Percentiles rank a stretch among this genome's conserved stretches.
Evolutionary conservation across 208 protist genomes (phyloP).

Genomic region (Trypanosoma grayi): DNA sequence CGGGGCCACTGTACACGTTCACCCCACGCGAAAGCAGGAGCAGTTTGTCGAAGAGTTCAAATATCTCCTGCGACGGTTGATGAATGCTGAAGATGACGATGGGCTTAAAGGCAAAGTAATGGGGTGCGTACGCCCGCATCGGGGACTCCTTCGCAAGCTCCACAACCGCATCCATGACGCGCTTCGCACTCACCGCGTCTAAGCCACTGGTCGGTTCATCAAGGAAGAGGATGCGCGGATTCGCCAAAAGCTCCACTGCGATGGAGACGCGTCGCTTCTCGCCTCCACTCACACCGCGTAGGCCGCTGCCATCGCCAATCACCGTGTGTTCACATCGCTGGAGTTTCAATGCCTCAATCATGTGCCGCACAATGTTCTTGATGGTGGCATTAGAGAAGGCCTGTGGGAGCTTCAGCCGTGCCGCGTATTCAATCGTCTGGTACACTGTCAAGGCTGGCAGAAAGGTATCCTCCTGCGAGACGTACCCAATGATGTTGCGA

Average conservation of each 20-base stretch:
- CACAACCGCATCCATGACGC: slow-evolving; percentile 79
- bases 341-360: slow-evolving; percentile 69
- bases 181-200: slow-evolving; percentile 79
- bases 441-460: slow-evolving; percentile 82
- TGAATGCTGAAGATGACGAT: slow-evolving; percentile 93
- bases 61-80: slow-evolving; percentile 90
- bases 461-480: slow-evolving; percentile 92
- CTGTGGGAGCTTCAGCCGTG: slow-evolving; percentile 84
- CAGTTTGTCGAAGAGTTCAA: slow-evolving; percentile 84
- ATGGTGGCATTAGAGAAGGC: slow-evolving; percentile 74
- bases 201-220: slow-evolving; percentile 92
- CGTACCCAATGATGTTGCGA: slow-evolving; percentile 88
- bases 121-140: slow-evolving; percentile 72
- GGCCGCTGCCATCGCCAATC: slow-evolving; percentile 60
- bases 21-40: slow-evolving; percentile 81
- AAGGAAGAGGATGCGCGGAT: slow-evolving; percentile 90
- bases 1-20: slow-evolving; percentile 85
- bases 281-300: slow-evolving; percentile 89
- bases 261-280: slow-evolving; percentile 91
- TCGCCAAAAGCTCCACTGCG: slow-evolving; percentile 89
- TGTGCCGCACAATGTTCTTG: slow-evolving; percentile 51
- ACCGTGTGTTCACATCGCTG: slow-evolving; percentile 76
- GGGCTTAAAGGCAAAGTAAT: slow-evolving; percentile 86
- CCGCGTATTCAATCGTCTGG: slow-evolving; percentile 88
- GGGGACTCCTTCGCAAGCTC: slow-evolving; percentile 79